Percentiles rank a stretch among this genome's conserved stretches.
Evolutionary conservation across 2,329 filamentous ascomycete species (phyloP).

Genomic region (Aspergillus tamarii): DNA sequence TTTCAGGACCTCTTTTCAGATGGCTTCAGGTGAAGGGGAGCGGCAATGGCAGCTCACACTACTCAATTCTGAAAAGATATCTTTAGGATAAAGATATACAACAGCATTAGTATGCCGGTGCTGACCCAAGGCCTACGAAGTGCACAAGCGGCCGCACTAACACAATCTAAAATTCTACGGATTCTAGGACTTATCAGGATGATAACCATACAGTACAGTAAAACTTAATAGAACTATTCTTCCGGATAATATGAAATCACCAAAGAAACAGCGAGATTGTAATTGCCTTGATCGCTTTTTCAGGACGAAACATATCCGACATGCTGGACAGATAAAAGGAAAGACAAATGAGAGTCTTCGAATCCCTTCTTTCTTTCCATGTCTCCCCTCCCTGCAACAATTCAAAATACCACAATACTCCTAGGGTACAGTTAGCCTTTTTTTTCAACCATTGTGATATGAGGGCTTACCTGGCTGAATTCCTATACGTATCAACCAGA

Average conservation of each 20-base stretch:
- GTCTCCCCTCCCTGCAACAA: background rate
- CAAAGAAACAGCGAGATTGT: background rate
- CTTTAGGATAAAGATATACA: background rate
- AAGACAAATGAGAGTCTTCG: background rate
- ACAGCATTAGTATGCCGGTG: constrained; percentile 1
- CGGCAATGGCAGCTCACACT: too few species aligned
- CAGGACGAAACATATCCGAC: background rate
- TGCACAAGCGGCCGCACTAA: too few species aligned
- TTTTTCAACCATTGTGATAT: background rate
- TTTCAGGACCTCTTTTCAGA: too few species aligned
- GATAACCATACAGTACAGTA: background rate
- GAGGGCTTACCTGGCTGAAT: background rate
- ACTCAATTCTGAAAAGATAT: too few species aligned
- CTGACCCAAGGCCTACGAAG: background rate
- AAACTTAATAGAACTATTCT: background rate
- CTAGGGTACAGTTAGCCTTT: background rate
- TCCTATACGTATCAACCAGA: background rate
- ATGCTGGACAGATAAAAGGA: background rate
- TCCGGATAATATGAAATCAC: background rate
- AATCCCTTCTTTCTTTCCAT: background rate
- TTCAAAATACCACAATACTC: background rate
- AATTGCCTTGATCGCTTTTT: background rate
- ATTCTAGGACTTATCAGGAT: background rate
- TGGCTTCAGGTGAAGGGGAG: too few species aligned
- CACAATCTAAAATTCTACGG: too few species aligned